Percentiles rank a stretch among this genome's conserved stretches.
phyloP scores from a whole-genome alignment of 2,329 filamentous ascomycete genomes.

The Microsporum canis region DNA sequence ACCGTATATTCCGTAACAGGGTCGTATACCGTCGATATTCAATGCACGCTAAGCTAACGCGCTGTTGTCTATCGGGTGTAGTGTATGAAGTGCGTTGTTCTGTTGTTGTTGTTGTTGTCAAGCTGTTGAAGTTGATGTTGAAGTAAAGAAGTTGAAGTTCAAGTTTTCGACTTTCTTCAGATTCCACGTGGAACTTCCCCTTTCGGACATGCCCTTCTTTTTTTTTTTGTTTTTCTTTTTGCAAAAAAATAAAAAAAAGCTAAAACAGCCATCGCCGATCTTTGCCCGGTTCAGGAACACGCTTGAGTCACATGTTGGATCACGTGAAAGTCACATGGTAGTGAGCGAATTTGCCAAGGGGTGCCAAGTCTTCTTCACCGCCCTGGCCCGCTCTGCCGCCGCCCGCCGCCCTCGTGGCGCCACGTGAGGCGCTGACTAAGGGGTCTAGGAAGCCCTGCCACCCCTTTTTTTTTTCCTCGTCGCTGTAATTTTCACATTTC shows the following conservation, averaged over 20 bases:
- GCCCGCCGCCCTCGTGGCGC: neutral
- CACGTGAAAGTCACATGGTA: neutral
- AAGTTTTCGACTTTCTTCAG: neutral
- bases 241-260: neutral
- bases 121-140: neutral
- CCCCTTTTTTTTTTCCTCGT: too few species aligned
- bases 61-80: neutral
- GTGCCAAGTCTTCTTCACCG: neutral
- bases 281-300: neutral
- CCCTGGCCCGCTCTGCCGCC: neutral
- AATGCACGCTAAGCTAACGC: too few species aligned
- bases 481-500: too few species aligned
- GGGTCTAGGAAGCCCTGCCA: neutral
- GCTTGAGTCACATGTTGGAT: neutral
- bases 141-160: neutral
- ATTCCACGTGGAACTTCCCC: constrained; percentile 2
- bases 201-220: neutral
- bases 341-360: neutral
- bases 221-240: neutral
- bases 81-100: neutral
- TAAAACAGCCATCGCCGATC: neutral
- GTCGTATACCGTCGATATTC: neutral
- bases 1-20: neutral
- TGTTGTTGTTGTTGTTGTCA: neutral
- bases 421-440: neutral